A percentile compares a stretch with the other conserved stretches of the same genome.
Conservation (phyloP, 208 protist genomes). For the Phytomonas sp. region DNA sequence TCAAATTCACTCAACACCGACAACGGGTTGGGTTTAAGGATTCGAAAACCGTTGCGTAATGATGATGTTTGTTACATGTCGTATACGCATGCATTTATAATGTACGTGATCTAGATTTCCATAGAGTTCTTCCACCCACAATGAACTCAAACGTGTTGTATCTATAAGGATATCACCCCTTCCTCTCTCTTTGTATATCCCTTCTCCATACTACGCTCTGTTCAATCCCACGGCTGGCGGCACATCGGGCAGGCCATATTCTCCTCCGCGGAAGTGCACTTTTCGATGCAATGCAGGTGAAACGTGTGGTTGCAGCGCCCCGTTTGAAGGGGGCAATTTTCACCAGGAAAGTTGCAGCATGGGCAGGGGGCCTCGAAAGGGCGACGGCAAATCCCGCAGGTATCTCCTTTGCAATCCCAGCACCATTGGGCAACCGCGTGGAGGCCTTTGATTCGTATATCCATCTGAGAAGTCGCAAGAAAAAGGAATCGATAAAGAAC, state of each 20-base stretch:
- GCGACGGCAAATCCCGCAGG: constrained; percentile 83
- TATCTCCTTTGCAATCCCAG: constrained; percentile 83
- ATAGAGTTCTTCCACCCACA: too few relatives aligned
- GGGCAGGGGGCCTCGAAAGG: constrained; percentile 83
- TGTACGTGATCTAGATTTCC: too few relatives aligned
- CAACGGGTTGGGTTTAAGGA: too few relatives aligned
- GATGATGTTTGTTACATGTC: too few relatives aligned
- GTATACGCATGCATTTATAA: too few relatives aligned
- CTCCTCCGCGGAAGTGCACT: constrained; percentile 42
- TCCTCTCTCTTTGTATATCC: background rate
- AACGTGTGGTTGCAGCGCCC: constrained; percentile 97
- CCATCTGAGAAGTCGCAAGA: constrained; percentile 58
- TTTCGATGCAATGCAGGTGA: constrained; percentile 99
- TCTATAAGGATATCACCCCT: background rate
- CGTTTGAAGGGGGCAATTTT: constrained; percentile 96
- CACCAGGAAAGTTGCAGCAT: constrained; percentile 72
- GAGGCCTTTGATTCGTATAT: constrained; percentile 65
- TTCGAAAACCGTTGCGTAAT: too few relatives aligned
- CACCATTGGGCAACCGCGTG: constrained; percentile 82
- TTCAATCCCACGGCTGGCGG: constrained; percentile 57
- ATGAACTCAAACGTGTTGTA: too few relatives aligned
- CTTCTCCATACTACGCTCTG: background rate
- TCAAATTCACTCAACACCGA: background rate
- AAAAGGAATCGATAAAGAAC: constrained; percentile 5
- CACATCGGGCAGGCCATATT: constrained; percentile 74